Evolutionary conservation across 2,329 filamentous ascomycete species (phyloP), one percentile per base, ranked within the genome.

Genomic region (Hirsutella thompsonii): DNA sequence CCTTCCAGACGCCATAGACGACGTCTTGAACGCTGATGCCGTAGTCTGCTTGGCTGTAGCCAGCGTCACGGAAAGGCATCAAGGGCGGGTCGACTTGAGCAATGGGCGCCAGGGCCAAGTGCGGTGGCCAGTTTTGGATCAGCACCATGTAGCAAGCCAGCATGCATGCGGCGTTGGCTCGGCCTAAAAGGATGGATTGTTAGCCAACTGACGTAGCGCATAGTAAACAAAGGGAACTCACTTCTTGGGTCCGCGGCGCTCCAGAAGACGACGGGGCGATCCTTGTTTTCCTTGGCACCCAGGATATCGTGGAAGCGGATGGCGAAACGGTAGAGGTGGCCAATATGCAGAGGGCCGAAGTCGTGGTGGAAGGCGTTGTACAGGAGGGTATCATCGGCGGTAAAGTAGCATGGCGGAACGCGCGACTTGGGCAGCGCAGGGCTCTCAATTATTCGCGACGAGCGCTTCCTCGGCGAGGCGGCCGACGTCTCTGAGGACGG

Each of bases 351-450:
- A 55, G 92, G 92, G 54, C 92, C 92, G 61, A 98, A 98, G 66
- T 98, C 92, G 55, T 93, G 89, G 65, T 96, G 89, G 64, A 98
- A 98, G 26, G 90, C 89, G 62, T 98, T 98, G 72, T 98, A 98
- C 37, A 94, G 74, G 36, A 98, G 79, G 33, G 72, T 82, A 57
- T 94, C 86, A 58, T 98, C 92, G 50, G 96, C 81, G 39, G 87
- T 90, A 64, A 98, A 98, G 67, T 96, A 98, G 58, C 85, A 89
- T 1, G 92, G 92, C 42, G 80, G 67, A 49, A 16, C 32, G 13
- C 32, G 32, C 4, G 32, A 18, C 14, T n/a, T 9, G 32, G 32
- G 32, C 32, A 69, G 43, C 67, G 69, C 16, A 76, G 69, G 36
- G 19, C 72, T 74, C 26, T 76, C 70, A 44, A 74, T 76, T 20